Percentiles rank a stretch among this genome's conserved stretches.
Evolutionary conservation across 2,329 filamentous ascomycete species (phyloP).

Genomic region (Lojkania enalia): DNA sequence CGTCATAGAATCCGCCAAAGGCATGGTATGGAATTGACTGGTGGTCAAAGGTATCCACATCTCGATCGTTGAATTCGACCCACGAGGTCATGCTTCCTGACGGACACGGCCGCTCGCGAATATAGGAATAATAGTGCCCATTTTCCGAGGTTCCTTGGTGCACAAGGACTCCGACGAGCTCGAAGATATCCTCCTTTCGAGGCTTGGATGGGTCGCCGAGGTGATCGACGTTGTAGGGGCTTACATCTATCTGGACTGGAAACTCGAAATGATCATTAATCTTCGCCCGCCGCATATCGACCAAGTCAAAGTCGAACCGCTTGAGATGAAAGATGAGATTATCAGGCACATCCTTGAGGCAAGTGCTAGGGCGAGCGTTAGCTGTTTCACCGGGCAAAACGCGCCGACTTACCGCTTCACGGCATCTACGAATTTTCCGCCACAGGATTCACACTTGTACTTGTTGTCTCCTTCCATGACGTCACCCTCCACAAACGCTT

Average conservation of each 20-base stretch:
- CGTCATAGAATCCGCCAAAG: conserved; percentile 57
- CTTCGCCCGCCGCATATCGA: conserved; percentile 79
- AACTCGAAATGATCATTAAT: conserved; percentile 96
- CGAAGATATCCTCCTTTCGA: conserved; percentile 74
- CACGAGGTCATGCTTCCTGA: conserved; percentile 59
- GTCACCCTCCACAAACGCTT: conserved; percentile 95
- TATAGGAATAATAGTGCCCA: conserved; percentile 96
- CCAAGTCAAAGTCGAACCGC: conserved; percentile 79
- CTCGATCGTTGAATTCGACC: conserved; percentile 95
- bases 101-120: conserved; percentile 72
- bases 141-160: conserved; percentile 92
- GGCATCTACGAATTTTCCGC: conserved; percentile 80
- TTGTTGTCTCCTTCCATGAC: conserved; percentile 98
- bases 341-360: conserved; percentile 88
- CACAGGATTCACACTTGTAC: conserved; percentile 93
- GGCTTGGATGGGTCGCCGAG: conserved; percentile 65
- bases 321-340: conserved; percentile 96
- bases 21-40: conserved; percentile 72
- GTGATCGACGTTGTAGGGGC: conserved; percentile 84
- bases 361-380: conserved; percentile 62
- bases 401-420: conserved; percentile 69
- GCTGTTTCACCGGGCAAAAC: neutral
- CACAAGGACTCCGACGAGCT: conserved; percentile 92
- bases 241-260: conserved; percentile 80
- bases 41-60: conserved; percentile 75